A percentile compares a stretch with the other conserved stretches of the same genome.
These are phyloP conservation scores for Botrytis medusae DNA, from an alignment of 2,329 filamentous ascomycete species.

Conservation along the genomic window DNA sequence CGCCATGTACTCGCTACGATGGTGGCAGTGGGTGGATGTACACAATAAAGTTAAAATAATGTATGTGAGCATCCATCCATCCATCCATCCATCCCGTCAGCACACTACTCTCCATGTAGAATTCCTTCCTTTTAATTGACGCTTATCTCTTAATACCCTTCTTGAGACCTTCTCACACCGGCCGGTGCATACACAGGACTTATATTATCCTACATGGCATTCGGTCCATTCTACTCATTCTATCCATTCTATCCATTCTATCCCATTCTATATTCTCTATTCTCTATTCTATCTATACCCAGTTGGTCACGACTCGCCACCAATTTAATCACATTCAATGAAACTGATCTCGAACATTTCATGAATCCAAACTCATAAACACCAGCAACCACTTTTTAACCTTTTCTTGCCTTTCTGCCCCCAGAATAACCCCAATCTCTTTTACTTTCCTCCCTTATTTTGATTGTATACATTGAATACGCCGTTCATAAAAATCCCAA, in stretches of 20 bases:
- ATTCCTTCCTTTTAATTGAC: neutral
- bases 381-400: neutral
- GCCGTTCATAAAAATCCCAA: neutral
- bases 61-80: too few relatives aligned
- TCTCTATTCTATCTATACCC: neutral
- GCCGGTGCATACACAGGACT: neutral
- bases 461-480: neutral
- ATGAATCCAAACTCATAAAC: constrained; percentile 4
- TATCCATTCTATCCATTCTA: neutral
- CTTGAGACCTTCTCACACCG: neutral
- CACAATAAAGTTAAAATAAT: neutral
- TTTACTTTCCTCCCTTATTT: neutral
- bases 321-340: neutral
- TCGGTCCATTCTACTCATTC: neutral
- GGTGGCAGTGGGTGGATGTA: neutral
- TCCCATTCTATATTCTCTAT: neutral
- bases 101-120: neutral
- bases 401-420: neutral
- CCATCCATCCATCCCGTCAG: neutral
- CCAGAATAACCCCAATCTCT: neutral
- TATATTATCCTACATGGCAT: neutral
- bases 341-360: constrained; percentile 17
- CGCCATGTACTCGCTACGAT: neutral
- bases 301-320: neutral
- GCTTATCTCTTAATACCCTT: neutral